These are phyloP conservation scores for Hysterium pulicare DNA, from an alignment of 2,329 filamentous ascomycete genomes.

Conservation along the genomic window DNA sequence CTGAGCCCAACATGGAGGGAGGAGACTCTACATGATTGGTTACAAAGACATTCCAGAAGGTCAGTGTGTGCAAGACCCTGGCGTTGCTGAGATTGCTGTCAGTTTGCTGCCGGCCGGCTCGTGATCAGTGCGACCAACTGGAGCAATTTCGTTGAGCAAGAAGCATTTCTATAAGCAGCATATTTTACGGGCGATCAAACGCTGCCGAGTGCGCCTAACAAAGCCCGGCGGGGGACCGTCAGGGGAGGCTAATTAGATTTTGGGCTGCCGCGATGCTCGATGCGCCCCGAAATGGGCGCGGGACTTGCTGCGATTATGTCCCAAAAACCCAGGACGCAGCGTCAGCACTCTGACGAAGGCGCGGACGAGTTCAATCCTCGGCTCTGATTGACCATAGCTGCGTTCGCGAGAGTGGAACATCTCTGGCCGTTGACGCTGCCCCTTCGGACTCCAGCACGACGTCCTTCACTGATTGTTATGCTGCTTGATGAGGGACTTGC, in stretches of 20 bases:
- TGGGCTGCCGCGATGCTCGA: constrained; percentile 11
- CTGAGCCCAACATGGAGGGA: no score
- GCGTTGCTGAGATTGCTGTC: constrained; percentile 1
- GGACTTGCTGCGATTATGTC: constrained; percentile 1
- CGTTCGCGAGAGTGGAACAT: no score
- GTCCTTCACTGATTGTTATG: no score
- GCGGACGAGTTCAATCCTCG: no score
- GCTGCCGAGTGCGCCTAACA: constrained; percentile 31
- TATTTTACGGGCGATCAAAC: constrained; percentile 38
- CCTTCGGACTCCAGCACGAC: no score
- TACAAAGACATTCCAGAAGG: constrained; percentile 2
- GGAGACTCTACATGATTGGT: background rate
- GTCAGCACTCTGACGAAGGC: no score
- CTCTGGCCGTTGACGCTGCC: no score
- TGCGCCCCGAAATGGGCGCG: constrained; percentile 3
- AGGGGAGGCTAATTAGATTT: constrained; percentile 30
- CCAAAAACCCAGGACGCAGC: constrained; percentile 1
- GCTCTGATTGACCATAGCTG: no score
- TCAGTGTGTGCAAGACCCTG: background rate
- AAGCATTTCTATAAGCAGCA: constrained; percentile 19
- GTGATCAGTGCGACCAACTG: constrained; percentile 12
- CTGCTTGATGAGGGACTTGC: no score
- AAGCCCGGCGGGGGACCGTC: constrained; percentile 16
- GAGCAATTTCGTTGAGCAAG: constrained; percentile 23
- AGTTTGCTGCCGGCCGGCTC: constrained; percentile 12